phyloP scores from a whole-genome alignment of 2,329 filamentous ascomycete species.

The Colletotrichum higginsianum region DNA sequence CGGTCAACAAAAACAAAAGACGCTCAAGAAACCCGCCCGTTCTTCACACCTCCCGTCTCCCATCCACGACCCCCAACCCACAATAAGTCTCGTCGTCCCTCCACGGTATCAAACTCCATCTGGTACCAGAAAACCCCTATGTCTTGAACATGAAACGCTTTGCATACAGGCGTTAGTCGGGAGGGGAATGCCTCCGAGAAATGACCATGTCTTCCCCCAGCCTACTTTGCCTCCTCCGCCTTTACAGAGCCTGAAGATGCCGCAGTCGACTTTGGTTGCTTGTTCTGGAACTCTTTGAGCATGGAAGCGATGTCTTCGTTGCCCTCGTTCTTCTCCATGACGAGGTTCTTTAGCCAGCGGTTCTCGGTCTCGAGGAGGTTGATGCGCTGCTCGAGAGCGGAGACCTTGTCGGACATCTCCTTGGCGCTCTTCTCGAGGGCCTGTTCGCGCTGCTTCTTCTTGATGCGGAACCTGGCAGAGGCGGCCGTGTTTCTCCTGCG shows the following conservation, averaged over 20 bases:
- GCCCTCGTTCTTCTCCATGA: constrained; percentile 85
- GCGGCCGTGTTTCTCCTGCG: constrained; percentile 90
- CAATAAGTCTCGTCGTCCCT: neutral
- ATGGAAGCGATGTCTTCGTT: constrained; percentile 67
- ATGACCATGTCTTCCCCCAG: neutral
- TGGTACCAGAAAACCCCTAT: constrained; percentile 12
- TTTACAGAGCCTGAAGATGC: constrained; percentile 22
- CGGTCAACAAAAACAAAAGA: constrained; percentile 20
- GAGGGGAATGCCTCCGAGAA: neutral
- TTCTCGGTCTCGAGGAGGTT: constrained; percentile 87
- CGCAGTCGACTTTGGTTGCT: constrained; percentile 42
- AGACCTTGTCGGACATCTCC: constrained; percentile 86
- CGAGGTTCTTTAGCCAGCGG: constrained; percentile 84
- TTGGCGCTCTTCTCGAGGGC: constrained; percentile 86
- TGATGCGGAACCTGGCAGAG: constrained; percentile 89
- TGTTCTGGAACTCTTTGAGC: constrained; percentile 66
- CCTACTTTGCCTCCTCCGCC: constrained; percentile 19
- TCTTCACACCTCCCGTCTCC: constrained; percentile 16
- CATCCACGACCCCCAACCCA: neutral
- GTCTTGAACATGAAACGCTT: constrained; percentile 28
- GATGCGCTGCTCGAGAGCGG: constrained; percentile 79
- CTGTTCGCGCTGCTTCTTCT: constrained; percentile 96
- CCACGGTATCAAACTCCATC: constrained; percentile 19
- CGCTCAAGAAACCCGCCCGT: constrained; percentile 30
- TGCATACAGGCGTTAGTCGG: constrained; percentile 4